These are phyloP conservation scores for Anisodus tanguticus DNA, from an alignment of 257 asterid genomes.

Conservation along the genomic window DNA sequence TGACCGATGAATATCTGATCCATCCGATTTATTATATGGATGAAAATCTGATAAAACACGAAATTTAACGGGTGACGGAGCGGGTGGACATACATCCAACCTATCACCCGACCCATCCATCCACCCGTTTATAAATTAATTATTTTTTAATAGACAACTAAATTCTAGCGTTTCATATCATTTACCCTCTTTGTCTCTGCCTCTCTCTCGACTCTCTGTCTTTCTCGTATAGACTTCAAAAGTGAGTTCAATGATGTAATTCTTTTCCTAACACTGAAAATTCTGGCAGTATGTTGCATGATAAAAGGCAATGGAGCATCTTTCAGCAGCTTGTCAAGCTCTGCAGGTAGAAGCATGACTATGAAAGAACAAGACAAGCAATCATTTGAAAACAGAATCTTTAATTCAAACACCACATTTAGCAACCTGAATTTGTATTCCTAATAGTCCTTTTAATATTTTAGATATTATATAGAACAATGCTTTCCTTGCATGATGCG, in stretches of 20 bases:
- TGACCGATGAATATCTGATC: too few species aligned
- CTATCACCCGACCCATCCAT: too few species aligned
- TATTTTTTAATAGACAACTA: too few species aligned
- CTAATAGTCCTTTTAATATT: background rate
- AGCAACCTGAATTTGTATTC: slow-evolving; percentile 3
- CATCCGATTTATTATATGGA: too few species aligned
- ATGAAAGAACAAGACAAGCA: slow-evolving; percentile 18
- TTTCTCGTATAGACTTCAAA: slow-evolving; percentile 70
- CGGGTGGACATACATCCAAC: too few species aligned
- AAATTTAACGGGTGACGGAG: too few species aligned
- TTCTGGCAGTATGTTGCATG: slow-evolving; percentile 93
- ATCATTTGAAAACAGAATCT: background rate
- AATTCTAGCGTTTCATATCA: too few species aligned
- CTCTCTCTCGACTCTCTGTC: too few species aligned
- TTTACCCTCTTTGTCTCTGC: too few species aligned
- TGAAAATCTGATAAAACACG: too few species aligned
- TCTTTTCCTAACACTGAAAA: slow-evolving; percentile 86
- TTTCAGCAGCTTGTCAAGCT: slow-evolving; percentile 89
- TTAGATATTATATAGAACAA: background rate
- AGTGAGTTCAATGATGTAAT: slow-evolving; percentile 73
- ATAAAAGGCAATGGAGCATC: slow-evolving; percentile 95
- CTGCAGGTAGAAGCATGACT: slow-evolving; percentile 44
- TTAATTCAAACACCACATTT: background rate
- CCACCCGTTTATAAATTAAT: too few species aligned
- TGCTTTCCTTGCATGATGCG: background rate